phyloP scores from a whole-genome alignment of 495 filamentous ascomycete genomes.

The Apodospora peruviana region DNA sequence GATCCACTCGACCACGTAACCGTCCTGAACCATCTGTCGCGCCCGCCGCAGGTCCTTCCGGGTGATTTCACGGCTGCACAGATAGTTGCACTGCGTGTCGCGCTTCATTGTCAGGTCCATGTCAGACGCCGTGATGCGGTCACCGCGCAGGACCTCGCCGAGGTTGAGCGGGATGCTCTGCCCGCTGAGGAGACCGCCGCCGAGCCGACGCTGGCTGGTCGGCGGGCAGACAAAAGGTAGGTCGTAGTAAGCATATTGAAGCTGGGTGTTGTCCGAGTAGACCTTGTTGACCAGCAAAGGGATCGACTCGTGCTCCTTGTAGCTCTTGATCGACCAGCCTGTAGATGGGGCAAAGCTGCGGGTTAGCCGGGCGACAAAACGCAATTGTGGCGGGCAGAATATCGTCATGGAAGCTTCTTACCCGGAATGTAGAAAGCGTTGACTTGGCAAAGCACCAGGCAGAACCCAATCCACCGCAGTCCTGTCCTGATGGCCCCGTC shows the following conservation, averaged over 20 bases:
- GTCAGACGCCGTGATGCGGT: slow-evolving; percentile 85
- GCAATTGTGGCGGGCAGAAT: not conserved
- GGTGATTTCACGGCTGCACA: slow-evolving; percentile 67
- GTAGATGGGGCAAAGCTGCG: not conserved
- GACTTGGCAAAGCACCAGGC: slow-evolving; percentile 24
- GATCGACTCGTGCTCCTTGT: slow-evolving; percentile 72
- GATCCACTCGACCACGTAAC: slow-evolving; percentile 94
- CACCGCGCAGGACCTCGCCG: slow-evolving; percentile 88
- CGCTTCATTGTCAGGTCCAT: slow-evolving; percentile 78
- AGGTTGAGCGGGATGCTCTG: slow-evolving; percentile 81
- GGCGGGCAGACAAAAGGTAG: slow-evolving; percentile 89
- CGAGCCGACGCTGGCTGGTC: slow-evolving; percentile 60
- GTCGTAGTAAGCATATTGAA: slow-evolving; percentile 92
- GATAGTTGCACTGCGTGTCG: slow-evolving; percentile 67
- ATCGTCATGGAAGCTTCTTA: slow-evolving; percentile 36
- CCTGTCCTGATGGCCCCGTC: slow-evolving; percentile 18
- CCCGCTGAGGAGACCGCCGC: slow-evolving; percentile 69
- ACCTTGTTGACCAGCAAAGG: slow-evolving; percentile 93
- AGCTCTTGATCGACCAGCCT: slow-evolving; percentile 78
- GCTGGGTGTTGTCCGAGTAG: slow-evolving; percentile 85
- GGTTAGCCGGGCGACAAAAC: slow-evolving; percentile 1
- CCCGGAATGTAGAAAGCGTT: slow-evolving; percentile 77
- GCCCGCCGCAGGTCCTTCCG: slow-evolving; percentile 64
- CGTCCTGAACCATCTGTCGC: slow-evolving; percentile 68
- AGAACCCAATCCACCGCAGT: slow-evolving; percentile 22